Percentiles rank a stretch among this genome's conserved stretches.
Evolutionary conservation across 2,329 filamentous ascomycete species (phyloP).

Genomic region (Epichloe baconii): DNA sequence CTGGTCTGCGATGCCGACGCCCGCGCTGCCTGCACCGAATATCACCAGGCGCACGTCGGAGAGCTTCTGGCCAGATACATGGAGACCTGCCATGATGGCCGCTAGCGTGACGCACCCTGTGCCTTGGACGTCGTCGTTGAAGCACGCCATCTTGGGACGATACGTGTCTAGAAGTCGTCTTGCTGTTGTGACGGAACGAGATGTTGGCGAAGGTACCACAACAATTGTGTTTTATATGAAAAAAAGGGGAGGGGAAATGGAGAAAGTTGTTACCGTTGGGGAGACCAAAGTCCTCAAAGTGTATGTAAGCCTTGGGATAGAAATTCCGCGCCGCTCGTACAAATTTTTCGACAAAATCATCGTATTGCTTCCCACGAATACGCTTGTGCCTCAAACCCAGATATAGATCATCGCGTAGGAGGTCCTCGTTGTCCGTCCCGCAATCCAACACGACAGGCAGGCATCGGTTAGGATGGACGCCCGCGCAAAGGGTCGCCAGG

Average conservation of each 20-base stretch:
- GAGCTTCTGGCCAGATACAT: slow-evolving; percentile 54
- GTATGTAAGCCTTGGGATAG: slow-evolving; percentile 71
- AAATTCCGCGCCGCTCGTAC: slow-evolving; percentile 52
- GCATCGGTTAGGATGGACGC: slow-evolving; percentile 66
- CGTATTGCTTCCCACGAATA: slow-evolving; percentile 58
- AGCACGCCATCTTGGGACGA: slow-evolving; percentile 60
- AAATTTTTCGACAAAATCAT: slow-evolving; percentile 64
- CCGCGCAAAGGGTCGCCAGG: slow-evolving; percentile 75
- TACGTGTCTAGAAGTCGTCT: slow-evolving; percentile 66
- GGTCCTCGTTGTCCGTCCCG: slow-evolving; percentile 66
- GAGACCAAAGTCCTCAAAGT: slow-evolving; percentile 83
- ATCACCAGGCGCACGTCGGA: slow-evolving; percentile 58
- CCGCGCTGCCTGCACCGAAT: slow-evolving; percentile 72
- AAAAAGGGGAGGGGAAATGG: not conserved
- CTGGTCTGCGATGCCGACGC: slow-evolving; percentile 77
- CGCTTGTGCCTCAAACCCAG: slow-evolving; percentile 58
- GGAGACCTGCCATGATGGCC: slow-evolving; percentile 63
- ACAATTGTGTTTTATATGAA: not conserved
- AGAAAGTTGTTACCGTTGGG: slow-evolving; percentile 40
- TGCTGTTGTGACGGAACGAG: slow-evolving; percentile 26
- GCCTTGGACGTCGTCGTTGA: slow-evolving; percentile 86
- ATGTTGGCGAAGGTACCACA: not conserved
- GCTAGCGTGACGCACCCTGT: slow-evolving; percentile 81
- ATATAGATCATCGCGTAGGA: slow-evolving; percentile 67
- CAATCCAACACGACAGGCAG: slow-evolving; percentile 76